Evolutionary conservation across 2,329 filamentous ascomycete genomes (phyloP), one percentile per base, ranked within the genome.

Genomic region (Triangularia verruculosa): DNA sequence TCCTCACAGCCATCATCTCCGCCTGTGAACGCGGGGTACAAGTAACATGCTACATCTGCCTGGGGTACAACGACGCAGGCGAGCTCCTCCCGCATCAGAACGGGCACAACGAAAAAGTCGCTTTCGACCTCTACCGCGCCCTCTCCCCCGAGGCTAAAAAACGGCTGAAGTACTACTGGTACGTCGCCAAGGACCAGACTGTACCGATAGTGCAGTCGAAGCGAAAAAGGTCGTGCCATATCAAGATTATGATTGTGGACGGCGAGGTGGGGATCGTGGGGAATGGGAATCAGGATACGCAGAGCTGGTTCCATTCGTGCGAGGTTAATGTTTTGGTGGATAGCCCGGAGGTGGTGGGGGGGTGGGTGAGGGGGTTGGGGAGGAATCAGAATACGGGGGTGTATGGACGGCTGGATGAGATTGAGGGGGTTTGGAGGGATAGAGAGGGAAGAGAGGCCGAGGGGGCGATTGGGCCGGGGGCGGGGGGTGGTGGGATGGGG

Each of bases 41-140:
- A 58, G 86, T 93, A 0, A 86, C 83, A 0, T 88, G 86, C 72
- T 93, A 91, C 67, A 80, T 92, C 1, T 92, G 89, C 67, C 82
- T 93, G 0, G 90, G 91, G 1, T 94, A 94, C 76, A 93, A 93
- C 66, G 91, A 93, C 68, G 79, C 85, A 79, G 91, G 90, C 22
- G 89, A 93, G 72, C 82, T 93, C 30, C 83, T 94, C 0, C 90
- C 91, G 0, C 61, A 62, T 20, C 70, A 71, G 62, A 66, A 66
- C 39, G 70, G 70, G 2, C 70, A 71, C 65, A 71, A 71, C 67
- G 69, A 70, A 17, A 59, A 62, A 24, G 59, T 70, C 15, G 62
- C 68, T 7, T 58, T 87, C 64, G 77, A 81, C 7, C 78, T 93
- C 3, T 84, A 89, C 74, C 74, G 74, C 0, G 73, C 79, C 0